These are phyloP conservation scores for Moesziomyces globuligerus DNA, from an alignment of 1,284 basidiomycete genomes.

Conservation along the genomic window DNA sequence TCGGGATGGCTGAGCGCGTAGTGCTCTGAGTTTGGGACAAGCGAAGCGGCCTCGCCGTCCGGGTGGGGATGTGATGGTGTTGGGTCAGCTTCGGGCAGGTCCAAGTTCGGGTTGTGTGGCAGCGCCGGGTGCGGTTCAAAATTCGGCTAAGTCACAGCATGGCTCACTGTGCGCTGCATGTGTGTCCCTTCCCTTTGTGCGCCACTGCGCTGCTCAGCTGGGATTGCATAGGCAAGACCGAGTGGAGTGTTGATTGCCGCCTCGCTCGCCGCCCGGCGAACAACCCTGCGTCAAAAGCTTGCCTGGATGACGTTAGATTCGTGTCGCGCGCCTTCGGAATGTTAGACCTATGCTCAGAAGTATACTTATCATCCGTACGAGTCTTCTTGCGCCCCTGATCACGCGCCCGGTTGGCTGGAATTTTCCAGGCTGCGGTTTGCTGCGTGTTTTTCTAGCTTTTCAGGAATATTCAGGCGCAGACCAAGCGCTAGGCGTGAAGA, in stretches of 20 bases:
- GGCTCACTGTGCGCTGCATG: not conserved
- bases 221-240: not conserved
- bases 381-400: not conserved
- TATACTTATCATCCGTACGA: constrained; percentile 8
- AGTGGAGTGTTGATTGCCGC: constrained; percentile 7
- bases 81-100: not conserved
- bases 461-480: constrained; percentile 7
- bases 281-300: not conserved
- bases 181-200: not conserved
- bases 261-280: constrained; percentile 3
- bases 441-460: constrained; percentile 6
- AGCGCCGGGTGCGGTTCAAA: not conserved
- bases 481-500: constrained; percentile 3
- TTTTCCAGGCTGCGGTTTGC: constrained; percentile 24
- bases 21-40: too few relatives aligned
- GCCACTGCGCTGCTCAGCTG: not conserved
- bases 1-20: too few relatives aligned
- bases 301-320: constrained; percentile 30
- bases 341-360: not conserved
- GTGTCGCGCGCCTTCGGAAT: not conserved
- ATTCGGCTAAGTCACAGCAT: not conserved
- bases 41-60: not conserved
- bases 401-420: not conserved
- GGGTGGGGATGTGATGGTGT: not conserved
- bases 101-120: not conserved